Evolutionary conservation across 352 stramenopile species (phyloP), one percentile per base, ranked within the genome.

Genomic region (Globisporangium mamillatum): DNA sequence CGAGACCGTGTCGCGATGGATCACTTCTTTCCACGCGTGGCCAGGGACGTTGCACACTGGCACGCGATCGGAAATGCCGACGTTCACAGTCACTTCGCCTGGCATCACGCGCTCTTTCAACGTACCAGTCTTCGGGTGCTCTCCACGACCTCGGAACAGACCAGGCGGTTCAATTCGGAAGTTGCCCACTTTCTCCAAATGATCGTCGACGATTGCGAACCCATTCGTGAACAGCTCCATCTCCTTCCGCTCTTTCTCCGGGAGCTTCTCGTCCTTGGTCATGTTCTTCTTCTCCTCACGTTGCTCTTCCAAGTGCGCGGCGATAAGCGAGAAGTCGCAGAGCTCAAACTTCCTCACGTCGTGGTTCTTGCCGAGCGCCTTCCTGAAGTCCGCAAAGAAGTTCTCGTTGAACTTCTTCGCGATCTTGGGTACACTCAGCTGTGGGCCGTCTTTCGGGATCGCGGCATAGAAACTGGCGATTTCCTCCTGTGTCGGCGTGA

Each of bases 71-170:
- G 90, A 91, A 56, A 97, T 91, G 36, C 93, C 92, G 29, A 99
- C 79, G 76, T 99, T 99, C 27, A 99, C 83, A 3, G 93, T 98
- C 36, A 99, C 97, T 70, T 99, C 92, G 54, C 98, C 97, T 0
- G 98, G 97, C 68, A 93, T 82, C 3, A 99, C 96, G 25, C 98
- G 90, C 59, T 97, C 81, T 77, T 99, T 99, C 24, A 99, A 72
- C 29, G 96, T 99, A 44, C 98, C 98, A 67, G 98, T 99, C 84
- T 99, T 99, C 0, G 98, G 98, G 80, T 99, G 98, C 65, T 99
- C 96, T 27, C 98, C 98, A 52, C 98, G 92, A 16, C 98, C 98
- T 25, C 98, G 92, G 77, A 99, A 99, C 12, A 99, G 76, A 27
- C 96, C 97, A 6, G 98, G 98, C 9, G 98, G 98, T 83, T 99